phyloP scores from a whole-genome alignment of 176 grass and related monocot genomes.

The Bonia amplexicaulis region DNA sequence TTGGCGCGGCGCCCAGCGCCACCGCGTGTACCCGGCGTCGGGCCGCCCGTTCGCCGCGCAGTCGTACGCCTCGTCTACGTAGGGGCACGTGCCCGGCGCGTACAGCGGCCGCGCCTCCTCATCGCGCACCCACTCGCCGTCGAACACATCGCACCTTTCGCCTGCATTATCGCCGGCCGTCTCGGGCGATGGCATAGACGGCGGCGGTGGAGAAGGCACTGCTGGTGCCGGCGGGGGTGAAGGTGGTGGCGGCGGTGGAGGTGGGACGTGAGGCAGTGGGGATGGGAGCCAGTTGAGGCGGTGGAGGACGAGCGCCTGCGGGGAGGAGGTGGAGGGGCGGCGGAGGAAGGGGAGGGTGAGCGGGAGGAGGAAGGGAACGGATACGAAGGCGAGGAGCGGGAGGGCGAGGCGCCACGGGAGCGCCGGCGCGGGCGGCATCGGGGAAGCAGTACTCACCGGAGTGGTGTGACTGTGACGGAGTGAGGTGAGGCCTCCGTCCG shows the following conservation, averaged over 20 bases:
- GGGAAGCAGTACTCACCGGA: neutral
- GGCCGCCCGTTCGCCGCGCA: constrained; percentile 68
- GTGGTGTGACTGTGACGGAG: neutral
- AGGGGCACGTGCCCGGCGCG: constrained; percentile 67
- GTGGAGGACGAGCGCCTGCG: neutral
- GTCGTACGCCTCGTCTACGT: constrained; percentile 85
- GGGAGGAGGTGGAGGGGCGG: neutral
- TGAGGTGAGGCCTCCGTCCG: neutral
- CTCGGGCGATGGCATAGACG: neutral
- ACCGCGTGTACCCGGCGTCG: constrained; percentile 63
- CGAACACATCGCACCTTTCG: constrained; percentile 60
- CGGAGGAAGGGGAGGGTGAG: constrained; percentile 32
- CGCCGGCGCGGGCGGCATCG: constrained; percentile 20
- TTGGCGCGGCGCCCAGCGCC: constrained; percentile 72
- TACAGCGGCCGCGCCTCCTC: constrained; percentile 60
- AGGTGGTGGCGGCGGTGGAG: neutral
- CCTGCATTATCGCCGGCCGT: neutral
- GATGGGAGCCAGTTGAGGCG: constrained; percentile 34
- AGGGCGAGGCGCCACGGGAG: constrained; percentile 26
- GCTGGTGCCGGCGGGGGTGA: neutral
- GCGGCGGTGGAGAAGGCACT: neutral
- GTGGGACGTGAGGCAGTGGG: neutral
- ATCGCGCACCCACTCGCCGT: constrained; percentile 74
- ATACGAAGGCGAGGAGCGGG: constrained; percentile 43
- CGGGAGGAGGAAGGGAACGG: constrained; percentile 50